phyloP scores from a whole-genome alignment of 257 asterid species.

The Penstemon barbatus region DNA sequence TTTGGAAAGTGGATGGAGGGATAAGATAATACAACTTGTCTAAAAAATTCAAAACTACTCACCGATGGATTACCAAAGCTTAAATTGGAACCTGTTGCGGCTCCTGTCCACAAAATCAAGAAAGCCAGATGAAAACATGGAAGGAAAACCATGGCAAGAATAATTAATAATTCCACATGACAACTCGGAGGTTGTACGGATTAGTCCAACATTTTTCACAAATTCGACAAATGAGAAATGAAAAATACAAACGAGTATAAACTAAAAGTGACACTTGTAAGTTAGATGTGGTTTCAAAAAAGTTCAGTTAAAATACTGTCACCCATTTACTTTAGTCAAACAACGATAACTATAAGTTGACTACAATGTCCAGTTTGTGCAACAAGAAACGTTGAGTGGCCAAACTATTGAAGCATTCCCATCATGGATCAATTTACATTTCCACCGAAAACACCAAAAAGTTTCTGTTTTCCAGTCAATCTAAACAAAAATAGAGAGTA shows the following conservation, averaged over 20 bases:
- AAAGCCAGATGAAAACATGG: constrained; percentile 17
- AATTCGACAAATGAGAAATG: too few relatives aligned
- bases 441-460: too few relatives aligned
- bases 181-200: neutral
- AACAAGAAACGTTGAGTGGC: neutral
- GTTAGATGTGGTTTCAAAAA: neutral
- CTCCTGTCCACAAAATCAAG: constrained; percentile 51
- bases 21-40: neutral
- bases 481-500: too few relatives aligned
- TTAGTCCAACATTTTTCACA: too few relatives aligned
- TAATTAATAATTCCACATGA: constrained; percentile 3
- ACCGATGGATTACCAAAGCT: constrained; percentile 82
- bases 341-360: constrained; percentile 7
- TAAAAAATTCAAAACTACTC: constrained; percentile 39
- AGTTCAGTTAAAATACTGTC: neutral
- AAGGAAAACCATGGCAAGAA: constrained; percentile 10
- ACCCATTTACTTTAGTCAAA: neutral
- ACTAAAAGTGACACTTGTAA: neutral
- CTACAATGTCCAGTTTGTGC: neutral
- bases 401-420: neutral
- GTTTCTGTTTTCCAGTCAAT: too few relatives aligned
- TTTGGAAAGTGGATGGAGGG: neutral
- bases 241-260: too few relatives aligned
- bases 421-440: neutral
- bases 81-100: constrained; percentile 76